These are phyloP conservation scores for Boechera stricta DNA, from an alignment of 345 rosid genomes.

Conservation along the genomic window DNA sequence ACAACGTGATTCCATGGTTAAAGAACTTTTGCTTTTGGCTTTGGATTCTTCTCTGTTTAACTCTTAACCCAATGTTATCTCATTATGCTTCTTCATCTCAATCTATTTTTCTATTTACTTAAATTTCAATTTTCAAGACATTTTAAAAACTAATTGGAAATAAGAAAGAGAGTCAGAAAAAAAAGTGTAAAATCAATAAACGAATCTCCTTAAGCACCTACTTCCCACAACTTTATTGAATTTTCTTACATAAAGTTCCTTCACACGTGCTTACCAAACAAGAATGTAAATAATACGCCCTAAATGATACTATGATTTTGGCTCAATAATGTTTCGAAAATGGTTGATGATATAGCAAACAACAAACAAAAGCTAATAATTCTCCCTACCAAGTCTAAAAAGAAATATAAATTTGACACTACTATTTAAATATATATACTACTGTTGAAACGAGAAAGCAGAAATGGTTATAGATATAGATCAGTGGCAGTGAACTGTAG, in stretches of 20 bases:
- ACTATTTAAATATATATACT: background rate
- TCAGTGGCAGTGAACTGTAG: constrained; percentile 41
- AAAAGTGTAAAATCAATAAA: constrained; percentile 35
- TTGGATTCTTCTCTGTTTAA: constrained; percentile 34
- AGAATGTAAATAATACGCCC: background rate
- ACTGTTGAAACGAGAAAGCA: constrained; percentile 18
- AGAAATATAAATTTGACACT: background rate
- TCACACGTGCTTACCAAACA: constrained; percentile 40
- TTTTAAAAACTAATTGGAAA: background rate
- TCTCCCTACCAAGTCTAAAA: constrained; percentile 24
- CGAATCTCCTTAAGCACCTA: constrained; percentile 44
- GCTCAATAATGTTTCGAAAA: background rate
- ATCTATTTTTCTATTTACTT: background rate
- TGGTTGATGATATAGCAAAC: background rate
- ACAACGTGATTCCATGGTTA: constrained; percentile 38
- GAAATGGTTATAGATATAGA: constrained; percentile 20
- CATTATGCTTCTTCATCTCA: constrained; percentile 12
- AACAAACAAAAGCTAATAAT: background rate
- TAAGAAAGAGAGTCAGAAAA: constrained; percentile 18
- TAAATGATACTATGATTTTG: background rate
- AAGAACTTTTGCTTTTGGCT: constrained; percentile 19
- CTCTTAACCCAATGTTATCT: constrained; percentile 40
- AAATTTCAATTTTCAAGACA: constrained; percentile 32
- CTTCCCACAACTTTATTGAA: constrained; percentile 36
- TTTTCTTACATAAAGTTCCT: constrained; percentile 38